Conservation (phyloP, 2,329 filamentous ascomycete genomes). For the Neofusicoccum laricinum region DNA sequence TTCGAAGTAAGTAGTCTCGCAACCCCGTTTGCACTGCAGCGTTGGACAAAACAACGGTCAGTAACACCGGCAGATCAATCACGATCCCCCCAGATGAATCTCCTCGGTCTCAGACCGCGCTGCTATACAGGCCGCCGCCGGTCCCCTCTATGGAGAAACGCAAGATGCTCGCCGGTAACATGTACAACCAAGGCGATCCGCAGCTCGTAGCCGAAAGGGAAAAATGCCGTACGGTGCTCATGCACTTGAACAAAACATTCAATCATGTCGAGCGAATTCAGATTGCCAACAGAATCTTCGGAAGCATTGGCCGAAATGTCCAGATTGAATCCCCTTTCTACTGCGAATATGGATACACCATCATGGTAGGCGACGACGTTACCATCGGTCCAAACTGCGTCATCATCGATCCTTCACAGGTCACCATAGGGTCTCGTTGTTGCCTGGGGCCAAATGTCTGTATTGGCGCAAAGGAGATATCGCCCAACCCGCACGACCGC, state of each 20-base stretch:
- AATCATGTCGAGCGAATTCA: neutral
- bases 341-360: slow-evolving; percentile 95
- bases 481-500: slow-evolving; percentile 67
- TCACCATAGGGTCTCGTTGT: slow-evolving; percentile 75
- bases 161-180: neutral
- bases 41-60: neutral
- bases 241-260: neutral
- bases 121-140: neutral
- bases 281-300: slow-evolving; percentile 28
- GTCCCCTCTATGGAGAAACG: neutral
- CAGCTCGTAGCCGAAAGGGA: neutral
- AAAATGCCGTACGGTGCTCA: neutral
- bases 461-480: slow-evolving; percentile 72
- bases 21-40: neutral
- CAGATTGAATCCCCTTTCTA: slow-evolving; percentile 84
- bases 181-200: neutral
- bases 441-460: slow-evolving; percentile 76
- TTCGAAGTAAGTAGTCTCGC: neutral
- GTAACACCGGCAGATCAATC: neutral
- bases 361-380: slow-evolving; percentile 80
- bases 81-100: neutral
- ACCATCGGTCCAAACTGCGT: slow-evolving; percentile 79
- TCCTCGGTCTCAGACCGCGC: neutral
- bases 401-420: slow-evolving; percentile 78
- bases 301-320: slow-evolving; percentile 67